Conservation (phyloP, 1,284 basidiomycete genomes). For the Pseudozyma flocculosa region DNA sequence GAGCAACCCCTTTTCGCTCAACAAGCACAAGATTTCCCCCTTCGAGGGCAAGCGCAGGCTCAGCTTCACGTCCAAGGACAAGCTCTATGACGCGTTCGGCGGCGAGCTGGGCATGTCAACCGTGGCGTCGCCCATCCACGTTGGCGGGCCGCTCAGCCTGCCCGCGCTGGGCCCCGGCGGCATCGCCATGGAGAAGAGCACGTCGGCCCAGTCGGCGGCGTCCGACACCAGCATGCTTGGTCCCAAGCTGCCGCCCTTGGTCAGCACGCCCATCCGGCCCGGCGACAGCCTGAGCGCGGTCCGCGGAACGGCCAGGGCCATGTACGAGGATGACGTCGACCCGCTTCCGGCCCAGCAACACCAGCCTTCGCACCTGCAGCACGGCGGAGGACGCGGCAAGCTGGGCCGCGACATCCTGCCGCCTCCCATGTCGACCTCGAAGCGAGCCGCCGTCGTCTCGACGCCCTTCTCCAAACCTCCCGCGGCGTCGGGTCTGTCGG, state of each 20-base stretch:
- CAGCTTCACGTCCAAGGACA: constrained; percentile 8
- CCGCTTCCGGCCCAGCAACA: too few species aligned
- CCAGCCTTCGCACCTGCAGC: too few species aligned
- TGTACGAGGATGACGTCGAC: neutral
- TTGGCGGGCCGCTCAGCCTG: neutral
- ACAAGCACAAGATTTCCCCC: constrained; percentile 49
- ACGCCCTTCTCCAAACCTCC: constrained; percentile 32
- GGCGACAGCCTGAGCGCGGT: neutral
- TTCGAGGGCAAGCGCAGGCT: constrained; percentile 26
- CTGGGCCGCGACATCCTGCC: too few species aligned
- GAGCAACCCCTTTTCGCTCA: constrained; percentile 47
- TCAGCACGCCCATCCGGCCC: constrained; percentile 30
- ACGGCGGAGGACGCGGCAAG: too few species aligned
- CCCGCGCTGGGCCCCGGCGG: constrained; percentile 10
- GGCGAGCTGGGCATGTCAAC: constrained; percentile 14
- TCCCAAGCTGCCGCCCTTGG: constrained; percentile 23
- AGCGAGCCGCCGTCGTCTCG: constrained; percentile 17
- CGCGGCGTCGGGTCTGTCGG: constrained; percentile 13
- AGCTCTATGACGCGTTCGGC: constrained; percentile 4
- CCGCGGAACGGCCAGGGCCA: neutral
- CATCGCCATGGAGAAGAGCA: constrained; percentile 8
- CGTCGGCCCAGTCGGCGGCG: constrained; percentile 4
- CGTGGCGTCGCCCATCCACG: constrained; percentile 15
- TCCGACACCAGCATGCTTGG: constrained; percentile 2
- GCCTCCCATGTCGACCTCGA: neutral